These are phyloP conservation scores for Penicillium canariense DNA, from an alignment of 495 filamentous ascomycete species.

Conservation along the genomic window DNA sequence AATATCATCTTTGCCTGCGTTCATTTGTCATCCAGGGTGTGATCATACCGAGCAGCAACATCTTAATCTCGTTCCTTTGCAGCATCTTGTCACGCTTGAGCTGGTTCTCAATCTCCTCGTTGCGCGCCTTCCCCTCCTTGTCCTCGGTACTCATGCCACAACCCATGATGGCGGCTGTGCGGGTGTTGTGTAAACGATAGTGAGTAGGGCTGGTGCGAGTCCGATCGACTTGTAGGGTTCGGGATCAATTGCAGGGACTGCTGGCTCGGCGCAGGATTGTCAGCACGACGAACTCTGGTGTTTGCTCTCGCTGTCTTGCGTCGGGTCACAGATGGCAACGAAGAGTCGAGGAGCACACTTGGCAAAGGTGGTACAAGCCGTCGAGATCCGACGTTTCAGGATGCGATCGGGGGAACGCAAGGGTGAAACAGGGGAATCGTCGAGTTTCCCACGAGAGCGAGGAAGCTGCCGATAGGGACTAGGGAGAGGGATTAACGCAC, in stretches of 20 bases:
- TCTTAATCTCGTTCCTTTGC: constrained; percentile 98
- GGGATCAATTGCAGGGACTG: constrained; percentile 17
- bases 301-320: not conserved
- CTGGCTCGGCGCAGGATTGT: constrained; percentile 1
- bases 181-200: constrained; percentile 22
- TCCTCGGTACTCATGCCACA: constrained; percentile 99
- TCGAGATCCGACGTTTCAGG: constrained; percentile 27
- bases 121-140: constrained; percentile 99
- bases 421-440: constrained; percentile 17
- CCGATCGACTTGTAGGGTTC: constrained; percentile 19
- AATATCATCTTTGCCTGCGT: not conserved
- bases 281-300: not conserved
- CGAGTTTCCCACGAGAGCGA: constrained; percentile 11
- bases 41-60: constrained; percentile 89
- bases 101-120: constrained; percentile 99
- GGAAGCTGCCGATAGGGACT: not conserved
- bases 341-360: constrained; percentile 12
- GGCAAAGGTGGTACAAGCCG: constrained; percentile 24
- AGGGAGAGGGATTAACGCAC: not conserved
- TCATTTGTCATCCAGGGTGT: not conserved
- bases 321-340: constrained; percentile 8
- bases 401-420: constrained; percentile 25
- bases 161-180: constrained; percentile 76
- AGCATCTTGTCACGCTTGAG: constrained; percentile 93
- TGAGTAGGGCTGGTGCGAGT: constrained; percentile 14